A percentile compares a stretch with the other conserved stretches of the same genome.
phyloP scores from a whole-genome alignment of 2,329 filamentous ascomycete genomes.

The Penicillium sp. region DNA sequence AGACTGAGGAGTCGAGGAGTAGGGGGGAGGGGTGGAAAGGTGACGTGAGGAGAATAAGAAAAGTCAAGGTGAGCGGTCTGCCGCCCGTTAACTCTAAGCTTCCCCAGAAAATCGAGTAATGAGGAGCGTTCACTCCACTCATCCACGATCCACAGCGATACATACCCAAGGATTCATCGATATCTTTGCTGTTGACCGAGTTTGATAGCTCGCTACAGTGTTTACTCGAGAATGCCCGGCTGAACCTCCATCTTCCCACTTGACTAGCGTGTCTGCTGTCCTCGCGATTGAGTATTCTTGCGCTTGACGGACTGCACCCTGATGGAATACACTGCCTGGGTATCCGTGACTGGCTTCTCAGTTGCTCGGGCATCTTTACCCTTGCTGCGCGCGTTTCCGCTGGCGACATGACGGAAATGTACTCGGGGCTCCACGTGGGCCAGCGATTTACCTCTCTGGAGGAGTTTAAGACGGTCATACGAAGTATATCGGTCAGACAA shows the following conservation, averaged over 20 bases:
- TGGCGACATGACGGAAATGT: conserved; percentile 38
- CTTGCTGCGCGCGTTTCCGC: conserved; percentile 10
- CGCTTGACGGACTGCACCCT: conserved; percentile 15
- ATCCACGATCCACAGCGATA: background rate
- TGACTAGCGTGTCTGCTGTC: conserved; percentile 1
- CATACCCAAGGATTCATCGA: background rate
- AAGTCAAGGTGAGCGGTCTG: conserved; percentile 26
- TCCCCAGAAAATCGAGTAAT: conserved; percentile 3
- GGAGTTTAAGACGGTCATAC: conserved; percentile 39
- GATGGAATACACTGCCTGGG: conserved; percentile 26
- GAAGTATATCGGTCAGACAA: conserved; percentile 41
- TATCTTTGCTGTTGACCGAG: background rate
- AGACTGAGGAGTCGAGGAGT: background rate
- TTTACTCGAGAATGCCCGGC: conserved; percentile 13
- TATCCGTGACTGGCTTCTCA: conserved; percentile 13
- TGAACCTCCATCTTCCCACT: conserved; percentile 13
- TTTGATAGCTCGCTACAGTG: background rate
- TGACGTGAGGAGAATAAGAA: conserved; percentile 12
- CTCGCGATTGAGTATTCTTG: conserved; percentile 1
- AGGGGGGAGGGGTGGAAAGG: background rate
- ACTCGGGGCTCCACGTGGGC: conserved; percentile 40
- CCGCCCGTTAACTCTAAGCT: conserved; percentile 5
- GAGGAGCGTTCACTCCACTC: conserved; percentile 1
- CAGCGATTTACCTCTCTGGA: conserved; percentile 40
- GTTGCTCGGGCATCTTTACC: conserved; percentile 15